Conservation (phyloP, 805 yeast species). For the Nakazawaea wyomingensis region DNA sequence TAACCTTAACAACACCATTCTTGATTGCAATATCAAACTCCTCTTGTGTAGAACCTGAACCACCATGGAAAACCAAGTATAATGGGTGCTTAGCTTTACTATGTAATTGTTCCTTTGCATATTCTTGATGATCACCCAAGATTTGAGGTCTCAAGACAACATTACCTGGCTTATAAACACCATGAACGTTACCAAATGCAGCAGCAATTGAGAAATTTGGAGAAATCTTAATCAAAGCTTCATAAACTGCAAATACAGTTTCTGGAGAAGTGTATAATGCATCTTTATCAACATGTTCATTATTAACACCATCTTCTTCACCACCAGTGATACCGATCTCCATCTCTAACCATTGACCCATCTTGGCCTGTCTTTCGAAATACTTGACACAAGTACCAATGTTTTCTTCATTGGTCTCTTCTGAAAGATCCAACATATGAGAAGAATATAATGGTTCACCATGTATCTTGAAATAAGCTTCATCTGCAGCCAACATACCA, state of each 20-base stretch:
- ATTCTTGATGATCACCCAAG: constrained; percentile 92
- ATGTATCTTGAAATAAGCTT: constrained; percentile 77
- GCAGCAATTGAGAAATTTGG: constrained; percentile 99
- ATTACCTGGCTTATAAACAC: constrained; percentile 99
- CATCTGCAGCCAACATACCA: constrained; percentile 96
- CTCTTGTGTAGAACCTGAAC: constrained; percentile 92
- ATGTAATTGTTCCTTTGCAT: constrained; percentile 66
- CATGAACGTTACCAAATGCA: constrained; percentile 99
- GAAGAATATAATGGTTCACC: constrained; percentile 98
- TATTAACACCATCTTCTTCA: constrained; percentile 99
- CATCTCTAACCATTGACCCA: constrained; percentile 99
- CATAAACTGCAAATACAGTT: constrained; percentile 87
- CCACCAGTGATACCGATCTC: constrained; percentile 99
- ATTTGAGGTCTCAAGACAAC: constrained; percentile 89
- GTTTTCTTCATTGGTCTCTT: constrained; percentile 95
- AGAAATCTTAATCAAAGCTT: constrained; percentile 84
- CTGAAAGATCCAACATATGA: constrained; percentile 97
- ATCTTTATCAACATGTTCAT: constrained; percentile 85
- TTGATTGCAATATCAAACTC: constrained; percentile 90
- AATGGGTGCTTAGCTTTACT: constrained; percentile 62
- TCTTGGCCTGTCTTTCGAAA: constrained; percentile 89
- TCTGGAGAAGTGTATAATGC: constrained; percentile 91
- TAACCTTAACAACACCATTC: constrained; percentile 97
- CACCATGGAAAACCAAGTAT: constrained; percentile 99
- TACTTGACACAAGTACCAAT: constrained; percentile 90